Conservation (phyloP, 257 asterid species). For the Gentiana straminea region DNA sequence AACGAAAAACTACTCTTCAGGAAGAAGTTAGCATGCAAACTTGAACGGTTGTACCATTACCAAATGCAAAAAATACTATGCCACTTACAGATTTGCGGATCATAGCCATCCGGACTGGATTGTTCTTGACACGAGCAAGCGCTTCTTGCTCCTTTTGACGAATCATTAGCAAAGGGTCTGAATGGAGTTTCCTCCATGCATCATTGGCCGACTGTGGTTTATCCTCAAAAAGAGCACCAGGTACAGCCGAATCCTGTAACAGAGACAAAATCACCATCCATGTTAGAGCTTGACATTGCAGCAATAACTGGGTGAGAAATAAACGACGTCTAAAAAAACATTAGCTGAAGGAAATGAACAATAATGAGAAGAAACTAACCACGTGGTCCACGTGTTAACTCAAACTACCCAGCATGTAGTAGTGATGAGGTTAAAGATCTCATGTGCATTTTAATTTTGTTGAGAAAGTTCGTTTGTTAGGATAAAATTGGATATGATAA, state of each 20-base stretch:
- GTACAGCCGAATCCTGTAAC: slow-evolving; percentile 40
- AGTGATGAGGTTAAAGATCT: too few relatives aligned
- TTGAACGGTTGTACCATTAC: neutral
- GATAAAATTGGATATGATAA: too few relatives aligned
- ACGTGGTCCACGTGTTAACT: too few relatives aligned
- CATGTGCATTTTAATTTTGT: too few relatives aligned
- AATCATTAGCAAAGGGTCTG: slow-evolving; percentile 90
- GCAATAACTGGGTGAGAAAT: too few relatives aligned
- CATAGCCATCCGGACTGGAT: slow-evolving; percentile 93
- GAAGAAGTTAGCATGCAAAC: neutral
- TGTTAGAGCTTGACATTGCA: too few relatives aligned
- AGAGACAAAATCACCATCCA: neutral
- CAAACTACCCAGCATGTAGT: too few relatives aligned
- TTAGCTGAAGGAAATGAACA: too few relatives aligned
- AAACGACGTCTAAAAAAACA: too few relatives aligned
- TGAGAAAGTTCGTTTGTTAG: too few relatives aligned
- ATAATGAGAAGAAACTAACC: too few relatives aligned
- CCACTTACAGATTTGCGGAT: slow-evolving; percentile 82
- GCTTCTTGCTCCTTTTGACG: slow-evolving; percentile 96
- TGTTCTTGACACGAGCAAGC: slow-evolving; percentile 83
- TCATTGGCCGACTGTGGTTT: slow-evolving; percentile 91
- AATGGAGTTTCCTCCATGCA: slow-evolving; percentile 94
- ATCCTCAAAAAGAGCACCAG: slow-evolving; percentile 89
- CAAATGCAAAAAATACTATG: neutral
- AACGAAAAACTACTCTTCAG: neutral